These are phyloP conservation scores for Blastomyces silverae DNA, from an alignment of 2,329 filamentous ascomycete genomes.

Conservation along the genomic window DNA sequence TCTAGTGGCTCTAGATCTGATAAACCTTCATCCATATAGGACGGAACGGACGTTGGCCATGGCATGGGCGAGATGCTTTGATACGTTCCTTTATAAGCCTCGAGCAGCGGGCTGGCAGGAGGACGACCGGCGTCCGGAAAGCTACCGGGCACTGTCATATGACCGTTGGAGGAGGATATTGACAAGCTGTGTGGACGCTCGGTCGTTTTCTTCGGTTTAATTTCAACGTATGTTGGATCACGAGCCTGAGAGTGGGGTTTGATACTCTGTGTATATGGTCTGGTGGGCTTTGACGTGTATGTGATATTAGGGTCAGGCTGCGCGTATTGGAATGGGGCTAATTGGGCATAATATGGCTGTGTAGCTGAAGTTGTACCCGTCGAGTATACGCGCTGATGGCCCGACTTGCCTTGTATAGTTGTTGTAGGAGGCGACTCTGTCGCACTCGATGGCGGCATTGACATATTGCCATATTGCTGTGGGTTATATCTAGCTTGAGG, in stretches of 20 bases:
- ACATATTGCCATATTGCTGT: constrained; percentile 10
- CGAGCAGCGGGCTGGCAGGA: constrained; percentile 76
- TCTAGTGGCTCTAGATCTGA: constrained; percentile 46
- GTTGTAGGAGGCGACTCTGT: constrained; percentile 30
- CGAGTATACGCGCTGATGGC: constrained; percentile 32
- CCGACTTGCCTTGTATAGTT: constrained; percentile 16
- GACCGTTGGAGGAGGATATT: constrained; percentile 37
- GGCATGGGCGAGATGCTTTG: constrained; percentile 95
- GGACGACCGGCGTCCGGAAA: constrained; percentile 42
- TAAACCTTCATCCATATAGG: constrained; percentile 49
- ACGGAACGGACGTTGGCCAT: constrained; percentile 61
- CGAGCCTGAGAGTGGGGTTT: constrained; percentile 26
- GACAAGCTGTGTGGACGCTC: constrained; percentile 32
- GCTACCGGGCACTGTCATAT: constrained; percentile 29
- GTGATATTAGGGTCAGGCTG: constrained; percentile 37
- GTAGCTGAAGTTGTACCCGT: constrained; percentile 22
- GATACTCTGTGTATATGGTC: constrained; percentile 11
- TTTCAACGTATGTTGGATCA: constrained; percentile 28
- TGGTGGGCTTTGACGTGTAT: constrained; percentile 30
- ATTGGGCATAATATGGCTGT: constrained; percentile 30
- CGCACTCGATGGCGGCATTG: constrained; percentile 7
- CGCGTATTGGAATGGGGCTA: constrained; percentile 35
- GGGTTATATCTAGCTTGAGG: neutral
- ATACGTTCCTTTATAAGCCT: constrained; percentile 89
- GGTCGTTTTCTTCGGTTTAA: constrained; percentile 20